These are phyloP conservation scores for Globisporangium nodosum DNA, from an alignment of 352 stramenopile genomes.

Conservation along the genomic window DNA sequence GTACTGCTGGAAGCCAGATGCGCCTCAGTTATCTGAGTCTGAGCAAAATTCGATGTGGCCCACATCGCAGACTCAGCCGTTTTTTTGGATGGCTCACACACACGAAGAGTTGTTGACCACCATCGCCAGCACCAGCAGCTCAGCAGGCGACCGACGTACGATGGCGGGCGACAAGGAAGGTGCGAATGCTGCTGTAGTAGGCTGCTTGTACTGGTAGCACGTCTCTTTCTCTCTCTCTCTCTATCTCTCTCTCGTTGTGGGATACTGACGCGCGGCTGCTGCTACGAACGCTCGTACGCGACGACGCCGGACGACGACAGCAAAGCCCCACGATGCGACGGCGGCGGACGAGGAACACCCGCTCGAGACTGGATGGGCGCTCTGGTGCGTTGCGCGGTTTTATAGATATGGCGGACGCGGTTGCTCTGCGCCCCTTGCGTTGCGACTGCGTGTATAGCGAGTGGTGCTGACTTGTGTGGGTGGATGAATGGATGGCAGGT, in stretches of 20 bases:
- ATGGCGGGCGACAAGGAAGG: constrained; percentile 1
- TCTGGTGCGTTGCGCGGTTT: constrained; percentile 51
- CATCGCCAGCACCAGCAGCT: not conserved
- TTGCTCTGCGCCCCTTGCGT: not conserved
- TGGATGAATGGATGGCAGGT: constrained; percentile 47
- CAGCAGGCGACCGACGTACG: not conserved
- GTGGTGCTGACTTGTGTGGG: constrained; percentile 1
- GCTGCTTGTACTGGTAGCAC: not conserved
- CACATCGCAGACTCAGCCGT: too few species aligned
- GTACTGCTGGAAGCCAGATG: too few species aligned
- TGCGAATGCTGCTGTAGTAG: not conserved
- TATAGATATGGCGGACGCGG: not conserved
- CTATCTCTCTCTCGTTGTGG: not conserved
- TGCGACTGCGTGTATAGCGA: too few species aligned
- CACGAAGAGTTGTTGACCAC: not conserved
- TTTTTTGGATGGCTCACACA: not conserved
- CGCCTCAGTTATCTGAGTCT: too few species aligned
- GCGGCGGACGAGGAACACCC: constrained; percentile 68
- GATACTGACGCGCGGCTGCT: not conserved
- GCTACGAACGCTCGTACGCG: too few species aligned
- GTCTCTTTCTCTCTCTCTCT: not conserved
- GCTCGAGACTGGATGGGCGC: constrained; percentile 85
- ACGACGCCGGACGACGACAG: not conserved
- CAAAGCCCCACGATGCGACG: constrained; percentile 12
- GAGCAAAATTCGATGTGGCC: too few species aligned